Base-by-base conservation (phyloP, 257 asterid genomes). In the Thymus quinquecostatus region DNA sequence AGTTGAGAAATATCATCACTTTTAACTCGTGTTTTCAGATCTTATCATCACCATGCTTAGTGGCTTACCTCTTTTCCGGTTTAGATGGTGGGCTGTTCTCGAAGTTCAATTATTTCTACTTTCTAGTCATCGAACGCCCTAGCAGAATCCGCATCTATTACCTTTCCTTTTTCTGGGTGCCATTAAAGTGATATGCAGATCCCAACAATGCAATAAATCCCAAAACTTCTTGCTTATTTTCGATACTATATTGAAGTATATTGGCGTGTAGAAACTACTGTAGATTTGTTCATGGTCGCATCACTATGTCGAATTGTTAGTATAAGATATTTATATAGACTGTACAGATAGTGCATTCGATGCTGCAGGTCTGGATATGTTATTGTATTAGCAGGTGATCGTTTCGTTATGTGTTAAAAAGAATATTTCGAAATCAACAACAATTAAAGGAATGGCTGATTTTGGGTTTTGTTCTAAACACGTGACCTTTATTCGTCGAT, bases 101-200 rank as follows among this genome's bases (percentile, higher is more conserved):
- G 6, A 58, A 77, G 69, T 64, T 68, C 76, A 76, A 79, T 81
- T 74, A 60, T 79, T 69, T 65, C 48, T 65, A 55, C 84, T 84
- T 84, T 84, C 79, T 79, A 53, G 84, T 79, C 84, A 84, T 77
- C 74, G 72, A 75, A 74, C 86, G 81, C 84, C 63, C 79, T 60
- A 50, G 10, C 45, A 72, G 82, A 75, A 80, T 78, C 85, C 69
- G 70, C 64, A 77, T 69, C 71, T 44, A 49, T 50, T 61, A 61
- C 55, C 55, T 45, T 47, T 32, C 40, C 14, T 32, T 10, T 57
- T 57, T 29, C 1, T 59, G 21, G 64, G 43, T 59, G 64, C 64
- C 2, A 21, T 50, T 53, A 10, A 8, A 8, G 10, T 56, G n/a
- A 5, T 55, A 1, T 55, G 10, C 1, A 28, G 7, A 29, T 55